phyloP scores from a whole-genome alignment of 2,329 filamentous ascomycete species.

The Cytospora mali region DNA sequence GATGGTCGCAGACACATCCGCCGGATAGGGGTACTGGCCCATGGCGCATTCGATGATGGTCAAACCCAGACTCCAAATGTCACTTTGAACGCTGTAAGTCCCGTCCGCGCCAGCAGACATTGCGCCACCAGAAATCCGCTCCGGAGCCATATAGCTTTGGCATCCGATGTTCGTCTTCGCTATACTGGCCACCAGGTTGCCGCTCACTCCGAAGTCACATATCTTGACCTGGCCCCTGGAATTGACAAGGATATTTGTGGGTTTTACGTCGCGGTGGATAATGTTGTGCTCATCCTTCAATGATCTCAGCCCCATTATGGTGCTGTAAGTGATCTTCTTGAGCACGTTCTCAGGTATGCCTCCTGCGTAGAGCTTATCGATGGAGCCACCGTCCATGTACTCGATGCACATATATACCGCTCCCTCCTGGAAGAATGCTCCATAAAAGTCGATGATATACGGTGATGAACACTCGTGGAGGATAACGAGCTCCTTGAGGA shows the following conservation, averaged over 20 bases:
- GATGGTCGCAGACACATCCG: slow-evolving; percentile 96
- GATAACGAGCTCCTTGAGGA: slow-evolving; percentile 96
- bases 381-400: slow-evolving; percentile 97
- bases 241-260: slow-evolving; percentile 97
- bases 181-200: slow-evolving; percentile 95
- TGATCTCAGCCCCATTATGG: slow-evolving; percentile 86
- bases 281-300: slow-evolving; percentile 99
- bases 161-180: slow-evolving; percentile 99
- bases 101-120: slow-evolving; percentile 74
- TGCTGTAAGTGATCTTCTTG: slow-evolving; percentile 86
- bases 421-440: slow-evolving; percentile 97
- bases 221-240: slow-evolving; percentile 92
- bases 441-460: slow-evolving; percentile 98
- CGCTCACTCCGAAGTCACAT: slow-evolving; percentile 96
- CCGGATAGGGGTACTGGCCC: slow-evolving; percentile 93
- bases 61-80: slow-evolving; percentile 94
- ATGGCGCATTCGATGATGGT: slow-evolving; percentile 96
- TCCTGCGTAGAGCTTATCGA: slow-evolving; percentile 91
- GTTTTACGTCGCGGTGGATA: slow-evolving; percentile 97
- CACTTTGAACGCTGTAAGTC: slow-evolving; percentile 96
- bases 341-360: slow-evolving; percentile 88
- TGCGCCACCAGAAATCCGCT: slow-evolving; percentile 87
- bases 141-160: slow-evolving; percentile 98
- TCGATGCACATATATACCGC: slow-evolving; percentile 99
- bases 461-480: slow-evolving; percentile 92